These are phyloP conservation scores for Eryngium alpinum DNA, from an alignment of 140 eudicot genomes.

Conservation along the genomic window DNA sequence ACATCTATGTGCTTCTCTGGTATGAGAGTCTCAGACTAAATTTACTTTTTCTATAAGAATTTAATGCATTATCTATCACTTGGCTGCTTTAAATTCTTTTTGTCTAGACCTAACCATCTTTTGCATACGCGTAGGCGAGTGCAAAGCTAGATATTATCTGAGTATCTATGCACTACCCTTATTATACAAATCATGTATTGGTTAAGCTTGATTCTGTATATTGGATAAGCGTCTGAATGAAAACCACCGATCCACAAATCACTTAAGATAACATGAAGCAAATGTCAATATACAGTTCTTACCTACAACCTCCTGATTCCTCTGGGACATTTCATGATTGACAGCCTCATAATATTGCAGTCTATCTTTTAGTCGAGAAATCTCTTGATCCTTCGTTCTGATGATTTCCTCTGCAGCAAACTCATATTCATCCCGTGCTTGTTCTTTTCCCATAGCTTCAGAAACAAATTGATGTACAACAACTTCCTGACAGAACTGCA, in stretches of 20 bases:
- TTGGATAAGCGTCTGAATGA: neutral
- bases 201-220: too few species aligned
- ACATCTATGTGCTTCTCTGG: too few species aligned
- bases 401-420: slow-evolving; percentile 45
- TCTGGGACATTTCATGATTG: slow-evolving; percentile 75
- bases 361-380: slow-evolving; percentile 53
- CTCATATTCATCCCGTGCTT: slow-evolving; percentile 63
- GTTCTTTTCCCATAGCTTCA: slow-evolving; percentile 63
- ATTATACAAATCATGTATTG: too few species aligned
- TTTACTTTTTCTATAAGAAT: too few species aligned
- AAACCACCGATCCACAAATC: neutral
- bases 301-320: slow-evolving; percentile 70
- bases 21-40: too few species aligned
- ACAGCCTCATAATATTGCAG: slow-evolving; percentile 72
- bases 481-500: slow-evolving; percentile 52
- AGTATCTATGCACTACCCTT: too few species aligned
- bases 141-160: too few species aligned
- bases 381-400: slow-evolving; percentile 63
- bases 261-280: neutral
- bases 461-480: slow-evolving; percentile 49
- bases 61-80: too few species aligned
- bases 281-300: slow-evolving; percentile 9
- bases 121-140: too few species aligned
- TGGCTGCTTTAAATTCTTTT: too few species aligned
- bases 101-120: too few species aligned